These are phyloP conservation scores for Crucibulum laeve DNA, from an alignment of 768 basidiomycete genomes.

Conservation along the genomic window DNA sequence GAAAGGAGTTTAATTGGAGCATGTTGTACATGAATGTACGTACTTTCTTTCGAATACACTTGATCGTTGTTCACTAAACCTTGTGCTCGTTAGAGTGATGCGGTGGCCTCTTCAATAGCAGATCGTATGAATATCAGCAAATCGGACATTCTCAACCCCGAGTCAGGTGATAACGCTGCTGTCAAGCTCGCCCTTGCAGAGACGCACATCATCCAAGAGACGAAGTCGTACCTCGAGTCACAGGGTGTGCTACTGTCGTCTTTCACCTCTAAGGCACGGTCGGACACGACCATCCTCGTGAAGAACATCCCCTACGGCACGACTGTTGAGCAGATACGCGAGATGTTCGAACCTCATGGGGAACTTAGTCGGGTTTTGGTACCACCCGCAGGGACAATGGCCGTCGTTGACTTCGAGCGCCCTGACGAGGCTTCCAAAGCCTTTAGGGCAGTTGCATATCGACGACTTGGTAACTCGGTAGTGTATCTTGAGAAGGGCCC, in stretches of 20 bases:
- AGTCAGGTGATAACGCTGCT: slow-evolving; percentile 70
- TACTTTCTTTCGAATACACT: slow-evolving; percentile 15
- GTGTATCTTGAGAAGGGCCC: slow-evolving; percentile 95
- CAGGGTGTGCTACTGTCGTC: slow-evolving; percentile 64
- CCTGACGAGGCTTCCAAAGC: slow-evolving; percentile 67
- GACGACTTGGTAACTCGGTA: slow-evolving; percentile 83
- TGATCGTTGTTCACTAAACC: slow-evolving; percentile 9
- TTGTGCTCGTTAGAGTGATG: slow-evolving; percentile 67
- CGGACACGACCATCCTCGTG: slow-evolving; percentile 82
- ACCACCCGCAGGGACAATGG: slow-evolving; percentile 91
- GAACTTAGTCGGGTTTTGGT: slow-evolving; percentile 67
- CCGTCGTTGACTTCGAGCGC: slow-evolving; percentile 82
- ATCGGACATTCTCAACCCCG: slow-evolving; percentile 82
- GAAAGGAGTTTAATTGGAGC: slow-evolving; percentile 87
- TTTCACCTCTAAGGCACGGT: slow-evolving; percentile 51
- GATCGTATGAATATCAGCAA: slow-evolving; percentile 86
- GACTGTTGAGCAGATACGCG: slow-evolving; percentile 65
- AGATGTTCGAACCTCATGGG: slow-evolving; percentile 77
- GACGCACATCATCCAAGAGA: slow-evolving; percentile 94
- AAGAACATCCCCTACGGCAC: slow-evolving; percentile 98
- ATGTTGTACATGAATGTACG: slow-evolving; percentile 97
- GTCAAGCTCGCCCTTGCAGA: slow-evolving; percentile 96
- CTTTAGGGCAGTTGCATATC: slow-evolving; percentile 81
- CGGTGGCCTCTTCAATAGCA: slow-evolving; percentile 87
- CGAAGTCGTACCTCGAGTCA: slow-evolving; percentile 82